Conservation (phyloP, 306 rosid genomes). For the Abrus pulchellus region DNA sequence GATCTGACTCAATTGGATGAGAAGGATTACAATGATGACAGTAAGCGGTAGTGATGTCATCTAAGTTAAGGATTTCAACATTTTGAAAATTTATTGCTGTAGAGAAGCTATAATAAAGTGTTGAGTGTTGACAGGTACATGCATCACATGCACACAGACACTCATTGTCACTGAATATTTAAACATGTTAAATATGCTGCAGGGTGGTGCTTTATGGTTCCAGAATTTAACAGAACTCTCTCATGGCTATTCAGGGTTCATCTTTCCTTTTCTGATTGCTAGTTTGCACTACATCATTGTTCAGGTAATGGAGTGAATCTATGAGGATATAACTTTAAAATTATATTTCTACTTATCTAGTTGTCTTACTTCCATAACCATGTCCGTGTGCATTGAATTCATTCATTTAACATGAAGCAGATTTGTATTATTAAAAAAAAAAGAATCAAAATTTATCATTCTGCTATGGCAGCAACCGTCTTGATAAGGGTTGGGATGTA, state of each 20-base stretch:
- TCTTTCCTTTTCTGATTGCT: constrained; percentile 80
- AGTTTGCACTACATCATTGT: constrained; percentile 76
- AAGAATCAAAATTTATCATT: neutral
- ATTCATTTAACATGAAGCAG: constrained; percentile 23
- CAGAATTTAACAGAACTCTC: constrained; percentile 80
- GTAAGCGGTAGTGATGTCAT: constrained; percentile 30
- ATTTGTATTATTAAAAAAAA: constrained; percentile 14
- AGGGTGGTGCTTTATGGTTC: constrained; percentile 98
- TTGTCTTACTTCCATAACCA: constrained; percentile 10
- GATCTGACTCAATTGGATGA: constrained; percentile 40
- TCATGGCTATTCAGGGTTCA: constrained; percentile 75
- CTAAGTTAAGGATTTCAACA: constrained; percentile 22
- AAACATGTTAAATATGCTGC: constrained; percentile 50
- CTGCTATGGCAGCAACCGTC: constrained; percentile 2
- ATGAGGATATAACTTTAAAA: constrained; percentile 25
- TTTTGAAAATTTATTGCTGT: constrained; percentile 38
- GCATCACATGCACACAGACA: constrained; percentile 17
- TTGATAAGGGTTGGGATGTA: constrained; percentile 27
- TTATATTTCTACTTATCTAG: constrained; percentile 38
- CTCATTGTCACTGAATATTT: constrained; percentile 26
- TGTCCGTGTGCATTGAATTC: constrained; percentile 21
- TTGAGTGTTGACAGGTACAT: constrained; percentile 20
- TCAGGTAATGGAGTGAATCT: constrained; percentile 67
- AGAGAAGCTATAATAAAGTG: constrained; percentile 22
- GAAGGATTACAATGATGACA: constrained; percentile 35